Conservation (phyloP, 1,139 yeast species). For the Pichia sp. region DNA sequence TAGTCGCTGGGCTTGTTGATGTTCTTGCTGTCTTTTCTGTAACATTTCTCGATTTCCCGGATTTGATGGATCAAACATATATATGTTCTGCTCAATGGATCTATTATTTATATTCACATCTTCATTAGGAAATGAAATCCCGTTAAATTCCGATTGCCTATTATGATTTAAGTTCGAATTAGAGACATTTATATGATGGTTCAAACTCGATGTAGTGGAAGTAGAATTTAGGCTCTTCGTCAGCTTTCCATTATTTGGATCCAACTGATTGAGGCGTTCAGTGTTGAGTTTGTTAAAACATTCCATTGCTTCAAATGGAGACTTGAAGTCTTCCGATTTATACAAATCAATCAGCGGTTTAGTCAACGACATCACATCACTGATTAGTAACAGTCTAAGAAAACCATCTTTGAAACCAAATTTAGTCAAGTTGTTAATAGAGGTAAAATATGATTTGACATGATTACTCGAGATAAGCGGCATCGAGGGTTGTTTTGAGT, state of each 20-base stretch:
- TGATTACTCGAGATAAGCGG: conserved; percentile 8
- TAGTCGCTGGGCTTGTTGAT: no score
- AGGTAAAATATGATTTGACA: conserved; percentile 27
- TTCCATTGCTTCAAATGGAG: conserved; percentile 57
- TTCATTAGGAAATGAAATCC: no score
- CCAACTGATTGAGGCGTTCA: neutral
- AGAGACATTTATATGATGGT: no score
- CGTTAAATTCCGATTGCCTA: no score
- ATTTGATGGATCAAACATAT: no score
- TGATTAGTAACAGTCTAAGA: conserved; percentile 61
- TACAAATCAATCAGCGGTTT: conserved; percentile 57
- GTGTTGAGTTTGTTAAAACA: conserved; percentile 30
- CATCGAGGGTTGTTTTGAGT: neutral
- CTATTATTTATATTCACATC: no score
- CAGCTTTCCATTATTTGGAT: neutral
- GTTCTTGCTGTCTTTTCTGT: no score
- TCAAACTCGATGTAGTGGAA: neutral
- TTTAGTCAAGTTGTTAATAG: conserved; percentile 34
- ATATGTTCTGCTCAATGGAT: no score
- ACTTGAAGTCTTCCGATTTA: conserved; percentile 31
- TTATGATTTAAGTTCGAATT: no score
- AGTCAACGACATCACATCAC: conserved; percentile 69
- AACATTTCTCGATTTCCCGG: no score
- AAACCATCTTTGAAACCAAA: conserved; percentile 61
- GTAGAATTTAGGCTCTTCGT: neutral